Base-by-base conservation (phyloP, 2,329 filamentous ascomycete species). In the Trichoderma sp. region DNA sequence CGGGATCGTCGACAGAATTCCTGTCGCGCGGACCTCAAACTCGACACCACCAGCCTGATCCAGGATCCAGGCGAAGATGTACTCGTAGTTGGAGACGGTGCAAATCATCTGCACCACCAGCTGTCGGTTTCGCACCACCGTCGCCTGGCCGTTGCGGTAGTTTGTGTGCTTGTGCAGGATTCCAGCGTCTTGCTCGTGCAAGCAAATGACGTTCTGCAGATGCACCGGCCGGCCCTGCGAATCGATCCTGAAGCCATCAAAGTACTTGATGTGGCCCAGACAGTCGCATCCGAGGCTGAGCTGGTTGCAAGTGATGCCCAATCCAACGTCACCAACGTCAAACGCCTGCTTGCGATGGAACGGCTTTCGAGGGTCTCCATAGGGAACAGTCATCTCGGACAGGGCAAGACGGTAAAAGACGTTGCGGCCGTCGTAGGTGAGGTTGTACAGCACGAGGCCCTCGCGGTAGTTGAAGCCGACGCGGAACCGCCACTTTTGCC, bases 161-260 rank as follows among this genome's bases (percentile, higher is more conserved):
- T 93, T 91, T 26, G 90, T 86, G 80, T 93, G 91, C 78, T 93
- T 93, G 89, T 90, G 92, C n/a, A 87, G 84, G 61, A 93, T 90
- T 1, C 91, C 91, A 72, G 89, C 87, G 76, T 93, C 91, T 76
- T 92, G 87, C 79, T 93, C 91, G 76, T 93, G 91, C 2, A 92
- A 82, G 74, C 91, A 93, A 47, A 92, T 82, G 3, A 89, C 89
- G 65, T 90, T 89, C 53, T 86, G 86, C 8, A 86, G 83, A 3
- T 83, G 78, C n/a, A 81, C 81, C 0, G 88, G 84, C 1, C 85
- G 83, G 0, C 91, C 91, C 36, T 87, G 82, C 0, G 86, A 79
- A 0, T 84, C 83, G 0, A 87, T 83, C 14, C 89, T 82, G 18
- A 89, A 81, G 0, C 84, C 85, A 75, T 91, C 89, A 72, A 93